These are phyloP conservation scores for Amanita phalloides DNA, from an alignment of 768 basidiomycete species.

Conservation along the genomic window DNA sequence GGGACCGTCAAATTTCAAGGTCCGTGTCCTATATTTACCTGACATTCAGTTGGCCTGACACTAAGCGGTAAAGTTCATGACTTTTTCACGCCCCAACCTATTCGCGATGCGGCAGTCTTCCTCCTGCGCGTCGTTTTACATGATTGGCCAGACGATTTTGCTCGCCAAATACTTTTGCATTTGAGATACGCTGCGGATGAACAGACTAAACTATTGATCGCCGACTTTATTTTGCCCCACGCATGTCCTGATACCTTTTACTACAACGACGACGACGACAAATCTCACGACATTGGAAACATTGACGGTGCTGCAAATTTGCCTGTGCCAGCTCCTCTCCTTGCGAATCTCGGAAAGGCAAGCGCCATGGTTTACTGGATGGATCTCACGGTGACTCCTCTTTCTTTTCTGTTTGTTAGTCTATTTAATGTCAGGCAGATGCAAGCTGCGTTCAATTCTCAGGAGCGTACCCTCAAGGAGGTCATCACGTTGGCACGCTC, in stretches of 20 bases:
- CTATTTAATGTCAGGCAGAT: slow-evolving; percentile 30
- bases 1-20: slow-evolving; percentile 47
- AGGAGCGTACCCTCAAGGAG: slow-evolving; percentile 63
- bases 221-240: slow-evolving; percentile 60
- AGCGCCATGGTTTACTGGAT: slow-evolving; percentile 62
- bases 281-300: neutral
- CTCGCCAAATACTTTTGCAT: slow-evolving; percentile 31
- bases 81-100: slow-evolving; percentile 61
- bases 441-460: slow-evolving; percentile 57
- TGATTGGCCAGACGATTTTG: slow-evolving; percentile 65
- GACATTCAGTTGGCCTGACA: neutral
- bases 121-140: slow-evolving; percentile 64
- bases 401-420: neutral
- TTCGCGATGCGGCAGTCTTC: slow-evolving; percentile 47
- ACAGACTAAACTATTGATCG: slow-evolving; percentile 54
- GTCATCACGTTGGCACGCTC: slow-evolving; percentile 39
- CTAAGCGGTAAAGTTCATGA: slow-evolving; percentile 41
- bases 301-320: slow-evolving; percentile 42
- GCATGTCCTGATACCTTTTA: slow-evolving; percentile 49
- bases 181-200: slow-evolving; percentile 37
- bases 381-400: slow-evolving; percentile 46
- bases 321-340: slow-evolving; percentile 49
- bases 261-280: neutral
- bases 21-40: slow-evolving; percentile 10
- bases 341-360: slow-evolving; percentile 66